Conservation (phyloP, 305 asterid species). For the Fraxinus sp. region DNA sequence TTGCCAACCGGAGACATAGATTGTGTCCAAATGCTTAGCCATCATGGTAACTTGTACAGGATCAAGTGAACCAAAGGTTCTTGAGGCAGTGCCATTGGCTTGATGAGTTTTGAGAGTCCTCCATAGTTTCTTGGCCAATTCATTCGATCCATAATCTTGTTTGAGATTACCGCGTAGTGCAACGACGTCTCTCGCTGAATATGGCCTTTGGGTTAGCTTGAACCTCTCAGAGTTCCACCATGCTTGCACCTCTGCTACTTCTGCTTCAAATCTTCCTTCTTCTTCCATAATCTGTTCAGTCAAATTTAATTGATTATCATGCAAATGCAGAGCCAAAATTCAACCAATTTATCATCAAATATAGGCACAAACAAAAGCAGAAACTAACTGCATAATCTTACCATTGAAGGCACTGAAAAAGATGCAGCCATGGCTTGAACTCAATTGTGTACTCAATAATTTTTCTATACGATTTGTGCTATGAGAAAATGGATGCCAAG, state of each 20-base stretch:
- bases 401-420: slow-evolving; percentile 89
- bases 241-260: slow-evolving; percentile 88
- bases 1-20: slow-evolving; percentile 98
- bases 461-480: slow-evolving; percentile 22
- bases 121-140: slow-evolving; percentile 92
- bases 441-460: slow-evolving; percentile 6
- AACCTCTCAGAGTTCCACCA: slow-evolving; percentile 98
- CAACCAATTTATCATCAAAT: background rate
- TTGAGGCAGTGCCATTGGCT: slow-evolving; percentile 79
- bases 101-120: slow-evolving; percentile 82
- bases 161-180: slow-evolving; percentile 75
- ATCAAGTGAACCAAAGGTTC: slow-evolving; percentile 94
- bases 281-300: slow-evolving; percentile 80
- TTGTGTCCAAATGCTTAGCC: slow-evolving; percentile 86
- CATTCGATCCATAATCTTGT: slow-evolving; percentile 75
- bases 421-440: slow-evolving; percentile 84
- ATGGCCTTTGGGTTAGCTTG: slow-evolving; percentile 80
- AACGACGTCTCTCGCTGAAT: slow-evolving; percentile 89
- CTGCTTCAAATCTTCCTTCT: slow-evolving; percentile 83
- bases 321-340: background rate
- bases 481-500: slow-evolving; percentile 2
- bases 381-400: slow-evolving; percentile 11
- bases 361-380: background rate
- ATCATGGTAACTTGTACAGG: slow-evolving; percentile 99
- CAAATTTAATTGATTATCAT: background rate